Base-by-base conservation (phyloP, 768 basidiomycete genomes). In the Kwoniella botswanensis region DNA sequence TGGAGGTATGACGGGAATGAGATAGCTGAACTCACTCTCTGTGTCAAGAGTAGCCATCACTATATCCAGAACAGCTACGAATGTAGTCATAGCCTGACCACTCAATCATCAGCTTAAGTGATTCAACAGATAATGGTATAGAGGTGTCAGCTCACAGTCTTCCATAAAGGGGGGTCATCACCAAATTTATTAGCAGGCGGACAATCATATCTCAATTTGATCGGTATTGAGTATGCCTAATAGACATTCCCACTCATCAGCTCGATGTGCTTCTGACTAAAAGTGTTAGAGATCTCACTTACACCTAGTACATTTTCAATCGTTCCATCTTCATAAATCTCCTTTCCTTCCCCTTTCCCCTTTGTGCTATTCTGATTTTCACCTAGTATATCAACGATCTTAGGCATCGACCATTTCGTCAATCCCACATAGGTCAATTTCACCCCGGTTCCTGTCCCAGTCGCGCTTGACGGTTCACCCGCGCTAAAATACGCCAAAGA, bases 161-260 rank as follows among this genome's bases (percentile, higher is more conserved):
- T 95, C 96, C 96, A 98, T 2, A 99, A 85, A 0, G 95, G 94
- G 22, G 83, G 85, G 77, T 95, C 96, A 65, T 92, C 90, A 2
- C 93, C 93, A 79, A 89, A 93, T 79, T 91, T 94, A 52, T 91
- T 93, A 0, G 96, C 88, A 0, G 92, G 85, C 0, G 96, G 95
- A 82, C 95, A 97, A 44, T 96, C 93, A 73, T 98, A 96, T 84
- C 95, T 95, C 73, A 98, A 85, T 79, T 94, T 94, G 81, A 98
- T 89, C 1, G 96, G 94, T 43, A 96, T 90, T 4, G 92, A 89
- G 76, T 92, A 94, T 0, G 94, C 91, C 92, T 93, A 54, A 26
- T 59, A 12, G 57, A 60, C 61, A n/a, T 50, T 18, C 26, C 21
- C 6, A 22, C 3, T 35, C 35, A 4, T 15, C 17, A 17, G 15